Evolutionary conservation across 164 flowering plant species (phyloP).

Genomic region (Tetrastigma voinierianum): DNA sequence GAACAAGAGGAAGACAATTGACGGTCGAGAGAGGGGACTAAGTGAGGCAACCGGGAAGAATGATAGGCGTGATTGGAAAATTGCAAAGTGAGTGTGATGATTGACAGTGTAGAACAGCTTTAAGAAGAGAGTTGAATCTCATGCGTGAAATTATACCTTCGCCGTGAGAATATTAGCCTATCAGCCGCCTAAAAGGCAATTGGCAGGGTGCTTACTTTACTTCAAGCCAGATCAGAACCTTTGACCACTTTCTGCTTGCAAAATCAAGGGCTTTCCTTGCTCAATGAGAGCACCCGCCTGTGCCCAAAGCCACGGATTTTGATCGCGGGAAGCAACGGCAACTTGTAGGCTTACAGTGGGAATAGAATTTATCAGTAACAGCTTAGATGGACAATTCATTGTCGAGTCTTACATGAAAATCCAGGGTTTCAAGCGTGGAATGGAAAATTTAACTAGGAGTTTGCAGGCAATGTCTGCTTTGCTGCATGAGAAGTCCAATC

Average conservation of each 20-base stretch:
- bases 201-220: too few relatives aligned
- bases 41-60: slow-evolving; percentile 43
- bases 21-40: slow-evolving; percentile 62
- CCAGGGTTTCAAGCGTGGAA: slow-evolving; percentile 68
- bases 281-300: slow-evolving; percentile 50
- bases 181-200: too few relatives aligned
- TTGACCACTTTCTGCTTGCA: slow-evolving; percentile 48
- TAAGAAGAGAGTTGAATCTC: too few relatives aligned
- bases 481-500: slow-evolving; percentile 56
- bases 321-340: slow-evolving; percentile 33
- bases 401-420: slow-evolving; percentile 79
- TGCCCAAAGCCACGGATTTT: slow-evolving; percentile 54
- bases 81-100: slow-evolving; percentile 71
- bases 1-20: slow-evolving; percentile 88
- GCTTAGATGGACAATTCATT: slow-evolving; percentile 59
- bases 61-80: slow-evolving; percentile 40
- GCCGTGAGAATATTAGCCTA: too few relatives aligned
- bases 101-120: slow-evolving; percentile 75
- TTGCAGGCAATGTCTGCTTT: slow-evolving; percentile 49
- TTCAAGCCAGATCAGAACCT: too few relatives aligned
- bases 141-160: too few relatives aligned
- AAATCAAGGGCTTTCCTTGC: slow-evolving; percentile 58
- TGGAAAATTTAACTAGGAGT: slow-evolving; percentile 61
- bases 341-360: slow-evolving; percentile 23
- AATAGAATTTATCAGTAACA: slow-evolving; percentile 22